Conservation (phyloP, 768 basidiomycete genomes). For the Boletales sp. region DNA sequence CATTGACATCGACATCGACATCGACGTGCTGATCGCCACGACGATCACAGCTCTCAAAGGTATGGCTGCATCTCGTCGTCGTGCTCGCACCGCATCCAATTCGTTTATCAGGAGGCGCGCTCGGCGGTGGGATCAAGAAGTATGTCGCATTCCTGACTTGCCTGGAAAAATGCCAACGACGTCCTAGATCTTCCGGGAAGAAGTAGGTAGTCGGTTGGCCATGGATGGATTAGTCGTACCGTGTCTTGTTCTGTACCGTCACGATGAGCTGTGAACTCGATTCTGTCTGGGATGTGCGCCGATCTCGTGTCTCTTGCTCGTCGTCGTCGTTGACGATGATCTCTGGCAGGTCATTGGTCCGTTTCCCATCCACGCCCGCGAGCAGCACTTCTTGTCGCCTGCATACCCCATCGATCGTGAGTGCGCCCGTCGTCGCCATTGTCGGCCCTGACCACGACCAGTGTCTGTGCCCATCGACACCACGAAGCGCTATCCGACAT, state of each 20-base stretch:
- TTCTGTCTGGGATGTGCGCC: slow-evolving; percentile 27
- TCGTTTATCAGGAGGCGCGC: slow-evolving; percentile 52
- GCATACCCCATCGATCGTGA: slow-evolving; percentile 68
- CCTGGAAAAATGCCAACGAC: slow-evolving; percentile 3
- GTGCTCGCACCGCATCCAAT: slow-evolving; percentile 1
- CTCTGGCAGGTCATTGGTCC: slow-evolving; percentile 76
- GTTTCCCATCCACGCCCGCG: slow-evolving; percentile 80
- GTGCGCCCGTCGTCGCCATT: slow-evolving; percentile 10
- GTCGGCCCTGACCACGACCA: neutral
- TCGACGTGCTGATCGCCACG: neutral
- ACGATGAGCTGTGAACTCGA: slow-evolving; percentile 23
- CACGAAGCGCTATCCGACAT: slow-evolving; percentile 52
- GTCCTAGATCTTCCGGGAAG: slow-evolving; percentile 65
- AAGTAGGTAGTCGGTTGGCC: slow-evolving; percentile 44
- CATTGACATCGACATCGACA: neutral
- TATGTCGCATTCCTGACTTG: slow-evolving; percentile 36
- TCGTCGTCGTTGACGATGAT: neutral
- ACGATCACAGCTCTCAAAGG: slow-evolving; percentile 26
- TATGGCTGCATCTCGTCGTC: slow-evolving; percentile 8
- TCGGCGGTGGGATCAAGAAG: slow-evolving; percentile 85
- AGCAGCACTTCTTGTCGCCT: slow-evolving; percentile 80
- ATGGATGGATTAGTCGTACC: too few species aligned
- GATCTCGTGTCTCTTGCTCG: neutral
- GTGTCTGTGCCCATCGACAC: slow-evolving; percentile 10
- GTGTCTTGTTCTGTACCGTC: neutral